These are phyloP conservation scores for Colletotrichum sp. DNA, from an alignment of 2,329 filamentous ascomycete species.

Conservation along the genomic window DNA sequence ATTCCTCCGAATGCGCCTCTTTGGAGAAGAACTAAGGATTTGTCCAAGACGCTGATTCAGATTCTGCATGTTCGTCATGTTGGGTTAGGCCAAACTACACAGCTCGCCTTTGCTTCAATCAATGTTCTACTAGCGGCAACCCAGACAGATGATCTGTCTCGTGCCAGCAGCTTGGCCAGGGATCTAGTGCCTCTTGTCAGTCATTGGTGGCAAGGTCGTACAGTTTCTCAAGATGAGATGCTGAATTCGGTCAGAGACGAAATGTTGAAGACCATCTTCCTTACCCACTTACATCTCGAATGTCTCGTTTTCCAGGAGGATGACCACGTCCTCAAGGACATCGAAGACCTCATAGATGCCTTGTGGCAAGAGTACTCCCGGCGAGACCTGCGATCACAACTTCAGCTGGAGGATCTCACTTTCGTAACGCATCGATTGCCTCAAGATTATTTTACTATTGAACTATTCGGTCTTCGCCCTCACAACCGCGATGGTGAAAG, in stretches of 20 bases:
- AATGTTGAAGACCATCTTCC: constrained; percentile 75
- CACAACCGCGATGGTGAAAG: constrained; percentile 62
- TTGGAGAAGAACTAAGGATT: constrained; percentile 55
- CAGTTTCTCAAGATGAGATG: constrained; percentile 63
- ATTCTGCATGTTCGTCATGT: constrained; percentile 66
- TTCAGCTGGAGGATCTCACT: constrained; percentile 79
- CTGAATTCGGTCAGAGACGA: constrained; percentile 74
- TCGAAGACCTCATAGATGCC: constrained; percentile 72
- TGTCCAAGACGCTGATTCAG: constrained; percentile 62
- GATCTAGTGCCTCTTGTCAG: constrained; percentile 74
- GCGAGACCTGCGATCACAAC: constrained; percentile 70
- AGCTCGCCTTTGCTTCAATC: constrained; percentile 76
- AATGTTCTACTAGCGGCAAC: constrained; percentile 72
- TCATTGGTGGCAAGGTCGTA: constrained; percentile 79
- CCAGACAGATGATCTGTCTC: constrained; percentile 69
- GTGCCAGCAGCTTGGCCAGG: constrained; percentile 65
- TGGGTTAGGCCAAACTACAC: constrained; percentile 68
- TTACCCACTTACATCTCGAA: constrained; percentile 68
- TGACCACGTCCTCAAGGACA: constrained; percentile 42
- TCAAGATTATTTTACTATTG: constrained; percentile 49
- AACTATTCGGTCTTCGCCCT: constrained; percentile 58
- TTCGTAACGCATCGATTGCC: constrained; percentile 55
- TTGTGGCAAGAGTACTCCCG: constrained; percentile 82
- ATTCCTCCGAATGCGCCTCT: constrained; percentile 73
- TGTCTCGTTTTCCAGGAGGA: constrained; percentile 52